These are phyloP conservation scores for Pythium guiyangense DNA, from an alignment of 352 stramenopile species.

Conservation along the genomic window DNA sequence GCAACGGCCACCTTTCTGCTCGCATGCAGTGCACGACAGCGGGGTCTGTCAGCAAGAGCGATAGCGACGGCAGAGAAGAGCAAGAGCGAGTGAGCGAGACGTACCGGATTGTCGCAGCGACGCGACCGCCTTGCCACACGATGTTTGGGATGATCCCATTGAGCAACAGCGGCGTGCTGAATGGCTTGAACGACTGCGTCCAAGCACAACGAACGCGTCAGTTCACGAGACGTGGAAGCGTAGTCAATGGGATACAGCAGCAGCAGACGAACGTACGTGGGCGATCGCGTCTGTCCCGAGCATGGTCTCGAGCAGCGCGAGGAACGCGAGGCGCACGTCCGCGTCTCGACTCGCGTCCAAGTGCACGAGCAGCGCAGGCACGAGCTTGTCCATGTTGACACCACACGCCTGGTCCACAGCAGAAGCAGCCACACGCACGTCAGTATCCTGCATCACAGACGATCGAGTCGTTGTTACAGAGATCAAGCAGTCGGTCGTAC, in stretches of 20 bases:
- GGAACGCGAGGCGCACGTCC: slow-evolving; percentile 74
- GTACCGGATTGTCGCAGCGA: slow-evolving; percentile 82
- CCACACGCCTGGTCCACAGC: slow-evolving; percentile 39
- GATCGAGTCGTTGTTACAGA: neutral
- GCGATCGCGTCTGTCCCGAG: slow-evolving; percentile 46
- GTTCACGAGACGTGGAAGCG: neutral
- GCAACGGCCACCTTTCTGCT: slow-evolving; percentile 86
- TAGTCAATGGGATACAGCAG: neutral
- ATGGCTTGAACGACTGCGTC: slow-evolving; percentile 55
- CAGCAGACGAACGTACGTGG: slow-evolving; percentile 27
- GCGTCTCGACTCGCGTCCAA: slow-evolving; percentile 59
- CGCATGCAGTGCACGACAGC: neutral
- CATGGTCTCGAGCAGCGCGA: slow-evolving; percentile 84
- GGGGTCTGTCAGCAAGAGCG: neutral
- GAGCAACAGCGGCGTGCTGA: slow-evolving; percentile 50
- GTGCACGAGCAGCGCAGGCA: slow-evolving; percentile 64
- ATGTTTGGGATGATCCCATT: slow-evolving; percentile 88
- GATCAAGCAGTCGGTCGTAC: slow-evolving; percentile 21
- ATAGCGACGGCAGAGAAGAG: neutral
- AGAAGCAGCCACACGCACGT: neutral
- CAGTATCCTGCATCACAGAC: neutral
- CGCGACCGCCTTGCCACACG: slow-evolving; percentile 83
- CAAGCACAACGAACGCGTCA: neutral
- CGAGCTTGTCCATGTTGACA: slow-evolving; percentile 46
- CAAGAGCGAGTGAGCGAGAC: neutral